These are phyloP conservation scores for Musa balbisiana DNA, from an alignment of 202 grass and related monocot genomes.

Conservation along the genomic window DNA sequence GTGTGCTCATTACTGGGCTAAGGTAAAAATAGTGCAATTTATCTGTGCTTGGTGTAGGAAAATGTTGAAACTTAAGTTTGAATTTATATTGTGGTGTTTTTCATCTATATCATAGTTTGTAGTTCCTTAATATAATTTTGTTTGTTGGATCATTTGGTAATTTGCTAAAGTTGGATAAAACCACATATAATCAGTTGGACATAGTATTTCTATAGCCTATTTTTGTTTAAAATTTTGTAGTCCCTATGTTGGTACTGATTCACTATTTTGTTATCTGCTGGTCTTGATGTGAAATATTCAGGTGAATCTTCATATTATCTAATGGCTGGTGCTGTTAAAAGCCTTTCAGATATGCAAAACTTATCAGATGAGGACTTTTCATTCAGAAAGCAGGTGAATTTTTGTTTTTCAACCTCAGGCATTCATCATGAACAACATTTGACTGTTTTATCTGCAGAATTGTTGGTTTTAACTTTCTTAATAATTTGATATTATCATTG, in stretches of 20 bases:
- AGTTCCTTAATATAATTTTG: no score
- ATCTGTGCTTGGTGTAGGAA: no score
- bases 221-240: background rate
- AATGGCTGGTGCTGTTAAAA: constrained; percentile 64
- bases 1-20: no score
- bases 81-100: no score
- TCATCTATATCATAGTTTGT: no score
- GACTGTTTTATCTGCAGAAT: background rate
- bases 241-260: background rate
- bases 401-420: background rate
- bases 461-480: background rate
- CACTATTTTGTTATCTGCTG: constrained; percentile 4
- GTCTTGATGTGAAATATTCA: constrained; percentile 24
- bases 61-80: no score
- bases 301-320: constrained; percentile 62
- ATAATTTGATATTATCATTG: background rate
- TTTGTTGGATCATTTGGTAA: no score
- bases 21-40: no score
- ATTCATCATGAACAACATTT: background rate
- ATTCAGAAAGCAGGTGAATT: constrained; percentile 73
- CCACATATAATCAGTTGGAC: background rate
- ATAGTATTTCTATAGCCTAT: background rate
- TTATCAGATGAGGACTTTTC: constrained; percentile 75
- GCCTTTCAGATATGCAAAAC: constrained; percentile 71
- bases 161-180: no score